These are phyloP conservation scores for Erysimum cheiranthoides DNA, from an alignment of 345 rosid genomes.

Conservation along the genomic window DNA sequence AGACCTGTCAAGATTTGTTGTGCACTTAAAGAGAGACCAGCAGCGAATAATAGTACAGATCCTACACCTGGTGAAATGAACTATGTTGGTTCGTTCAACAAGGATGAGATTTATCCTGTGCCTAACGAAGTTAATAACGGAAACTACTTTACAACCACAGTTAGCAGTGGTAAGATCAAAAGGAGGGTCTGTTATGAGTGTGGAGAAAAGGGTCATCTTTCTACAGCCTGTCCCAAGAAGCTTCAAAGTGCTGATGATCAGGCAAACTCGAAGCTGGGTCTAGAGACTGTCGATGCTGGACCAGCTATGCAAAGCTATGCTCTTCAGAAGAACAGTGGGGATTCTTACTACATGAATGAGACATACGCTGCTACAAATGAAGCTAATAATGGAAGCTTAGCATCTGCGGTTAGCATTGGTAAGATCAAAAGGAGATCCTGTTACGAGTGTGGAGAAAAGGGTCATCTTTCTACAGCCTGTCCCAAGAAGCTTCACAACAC, in stretches of 20 bases:
- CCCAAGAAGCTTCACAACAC: conserved; percentile 56
- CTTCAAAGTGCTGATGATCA: conserved; percentile 43
- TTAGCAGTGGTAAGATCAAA: conserved; percentile 67
- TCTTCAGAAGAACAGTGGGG: conserved; percentile 51
- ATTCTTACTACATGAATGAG: conserved; percentile 40
- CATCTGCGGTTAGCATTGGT: conserved; percentile 47
- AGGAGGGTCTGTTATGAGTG: conserved; percentile 81
- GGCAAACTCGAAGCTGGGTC: conserved; percentile 57
- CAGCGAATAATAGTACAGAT: conserved; percentile 14
- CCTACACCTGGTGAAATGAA: conserved; percentile 32
- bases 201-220: conserved; percentile 81
- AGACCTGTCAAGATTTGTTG: conserved; percentile 87
- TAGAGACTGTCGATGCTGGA: conserved; percentile 59
- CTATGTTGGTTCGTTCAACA: conserved; percentile 25
- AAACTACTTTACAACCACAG: conserved; percentile 25
- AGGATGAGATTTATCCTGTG: conserved; percentile 27
- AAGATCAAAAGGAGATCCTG: conserved; percentile 76
- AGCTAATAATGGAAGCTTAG: conserved; percentile 32
- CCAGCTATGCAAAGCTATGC: conserved; percentile 72
- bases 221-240: conserved; percentile 76
- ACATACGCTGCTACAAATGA: conserved; percentile 26
- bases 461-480: conserved; percentile 76
- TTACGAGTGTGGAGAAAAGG: conserved; percentile 82
- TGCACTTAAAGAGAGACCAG: conserved; percentile 67
- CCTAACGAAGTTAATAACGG: conserved; percentile 26